Evolutionary conservation across 2,329 filamentous ascomycete genomes (phyloP), one percentile per base, ranked within the genome.

Genomic region (Colletotrichum ledebouriae): DNA sequence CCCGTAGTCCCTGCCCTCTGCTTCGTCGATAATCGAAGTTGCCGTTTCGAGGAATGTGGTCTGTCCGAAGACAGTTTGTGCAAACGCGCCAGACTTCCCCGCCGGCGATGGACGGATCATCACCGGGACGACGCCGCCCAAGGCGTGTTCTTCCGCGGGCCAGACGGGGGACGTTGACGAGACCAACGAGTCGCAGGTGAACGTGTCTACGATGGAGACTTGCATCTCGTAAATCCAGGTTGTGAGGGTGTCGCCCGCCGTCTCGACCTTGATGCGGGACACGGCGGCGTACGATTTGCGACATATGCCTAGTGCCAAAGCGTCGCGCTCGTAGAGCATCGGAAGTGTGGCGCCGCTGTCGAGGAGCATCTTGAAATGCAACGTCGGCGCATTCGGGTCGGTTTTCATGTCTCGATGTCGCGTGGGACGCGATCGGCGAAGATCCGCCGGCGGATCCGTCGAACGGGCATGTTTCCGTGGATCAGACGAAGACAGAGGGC

Each of bases 291-390:
- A 83, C 11, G 41, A 69, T 0, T 55, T 50, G 13, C 71, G 53
- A 59, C 79, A 59, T 63, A 84, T 77, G 2, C 76, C 73, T 4
- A 84, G 73, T 3, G 69, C 57, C 10, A 63, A 39, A 4, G 83
- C 72, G 71, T 84, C 83, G 15, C 71, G 53, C 10, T 70, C 52
- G 59, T 74, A 75, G 37, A 85, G 74, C 37, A 76, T 73, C 1
- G 83, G 82, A 37, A 79, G 76, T 0, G 80, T 83, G 6, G 82
- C 79, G 53, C 83, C 83, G 42, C 76, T 78, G 71, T 85, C 83
- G 44, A 84, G 73, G 49, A 84, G 70, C 17, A 76, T 77, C 37
- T 75, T 71, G 67, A 79, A 79, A 50, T 73, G 72, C 20, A 80
- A 58, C 42, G 71, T 71, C 2, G 78, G 76, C 3, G 73, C 74